A percentile compares a stretch with the other conserved stretches of the same genome.
These are phyloP conservation scores for Periglandula ipomoeae DNA, from an alignment of 2,329 filamentous ascomycete genomes.

Conservation along the genomic window DNA sequence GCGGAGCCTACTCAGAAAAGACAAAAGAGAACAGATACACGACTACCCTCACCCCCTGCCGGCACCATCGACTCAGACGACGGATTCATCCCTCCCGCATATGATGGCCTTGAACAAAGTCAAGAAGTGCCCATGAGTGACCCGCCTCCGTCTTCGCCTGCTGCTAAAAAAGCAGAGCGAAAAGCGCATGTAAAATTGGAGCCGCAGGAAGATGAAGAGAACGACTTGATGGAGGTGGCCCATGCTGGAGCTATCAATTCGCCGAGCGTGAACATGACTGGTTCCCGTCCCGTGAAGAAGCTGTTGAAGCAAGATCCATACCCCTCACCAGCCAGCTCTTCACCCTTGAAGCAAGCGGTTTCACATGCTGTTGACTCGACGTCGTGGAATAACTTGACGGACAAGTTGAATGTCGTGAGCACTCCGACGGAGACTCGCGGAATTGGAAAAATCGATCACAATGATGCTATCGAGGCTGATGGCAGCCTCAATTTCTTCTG, in stretches of 20 bases:
- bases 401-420: conserved; percentile 76
- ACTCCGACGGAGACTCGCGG: conserved; percentile 56
- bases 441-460: conserved; percentile 72
- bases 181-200: conserved; percentile 48
- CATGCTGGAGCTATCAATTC: conserved; percentile 61
- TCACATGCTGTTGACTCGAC: conserved; percentile 63
- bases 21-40: conserved; percentile 42
- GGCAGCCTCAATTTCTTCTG: conserved; percentile 92
- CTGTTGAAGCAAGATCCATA: conserved; percentile 57
- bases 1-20: conserved; percentile 47
- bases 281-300: conserved; percentile 64
- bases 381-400: conserved; percentile 81
- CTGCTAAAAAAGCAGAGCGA: conserved; percentile 66
- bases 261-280: conserved; percentile 75
- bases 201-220: conserved; percentile 58
- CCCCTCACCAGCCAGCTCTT: conserved; percentile 67
- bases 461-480: conserved; percentile 86
- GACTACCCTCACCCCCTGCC: conserved; percentile 36
- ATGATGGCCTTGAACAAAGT: conserved; percentile 46
- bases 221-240: conserved; percentile 80
- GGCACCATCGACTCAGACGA: conserved; percentile 42
- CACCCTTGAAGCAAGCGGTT: conserved; percentile 49
- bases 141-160: conserved; percentile 76
- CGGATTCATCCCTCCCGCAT: conserved; percentile 49
- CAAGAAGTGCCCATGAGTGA: conserved; percentile 71